Evolutionary conservation across 805 yeast species (phyloP).

Genomic region (Kluyveromyces wickerhamii): DNA sequence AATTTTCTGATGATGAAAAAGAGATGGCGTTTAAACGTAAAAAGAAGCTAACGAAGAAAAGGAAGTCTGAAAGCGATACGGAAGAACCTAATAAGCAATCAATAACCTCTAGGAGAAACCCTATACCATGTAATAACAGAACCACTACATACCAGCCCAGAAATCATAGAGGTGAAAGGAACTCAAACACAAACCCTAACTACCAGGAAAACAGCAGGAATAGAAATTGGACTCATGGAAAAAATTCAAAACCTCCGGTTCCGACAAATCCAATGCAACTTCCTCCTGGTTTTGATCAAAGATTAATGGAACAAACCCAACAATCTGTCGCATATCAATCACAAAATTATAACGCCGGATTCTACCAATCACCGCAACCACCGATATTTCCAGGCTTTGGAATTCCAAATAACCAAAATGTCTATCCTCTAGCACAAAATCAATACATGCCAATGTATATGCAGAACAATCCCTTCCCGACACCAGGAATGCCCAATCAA

Average conservation of each 20-base stretch:
- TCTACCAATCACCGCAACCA: conserved; percentile 1
- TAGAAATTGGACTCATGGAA: background rate
- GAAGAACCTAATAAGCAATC: background rate
- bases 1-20: conserved; percentile 88
- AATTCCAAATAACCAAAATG: background rate
- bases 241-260: background rate
- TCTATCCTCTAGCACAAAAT: no score
- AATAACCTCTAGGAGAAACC: background rate
- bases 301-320: background rate
- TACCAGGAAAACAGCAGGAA: background rate
- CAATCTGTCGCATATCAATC: conserved; percentile 1
- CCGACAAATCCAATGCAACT: conserved; percentile 2
- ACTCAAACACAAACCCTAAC: conserved; percentile 3
- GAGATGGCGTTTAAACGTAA: conserved; percentile 64
- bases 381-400: background rate
- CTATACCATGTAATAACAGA: background rate
- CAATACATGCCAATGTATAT: no score
- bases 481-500: no score
- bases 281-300: conserved; percentile 1
- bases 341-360: background rate
- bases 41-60: conserved; percentile 53
- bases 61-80: conserved; percentile 27
- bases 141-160: conserved; percentile 5
- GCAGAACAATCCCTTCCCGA: no score
- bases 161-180: conserved; percentile 7